phyloP scores from a whole-genome alignment of 2,329 filamentous ascomycete species.

The Trichophyton schoenleinii region DNA sequence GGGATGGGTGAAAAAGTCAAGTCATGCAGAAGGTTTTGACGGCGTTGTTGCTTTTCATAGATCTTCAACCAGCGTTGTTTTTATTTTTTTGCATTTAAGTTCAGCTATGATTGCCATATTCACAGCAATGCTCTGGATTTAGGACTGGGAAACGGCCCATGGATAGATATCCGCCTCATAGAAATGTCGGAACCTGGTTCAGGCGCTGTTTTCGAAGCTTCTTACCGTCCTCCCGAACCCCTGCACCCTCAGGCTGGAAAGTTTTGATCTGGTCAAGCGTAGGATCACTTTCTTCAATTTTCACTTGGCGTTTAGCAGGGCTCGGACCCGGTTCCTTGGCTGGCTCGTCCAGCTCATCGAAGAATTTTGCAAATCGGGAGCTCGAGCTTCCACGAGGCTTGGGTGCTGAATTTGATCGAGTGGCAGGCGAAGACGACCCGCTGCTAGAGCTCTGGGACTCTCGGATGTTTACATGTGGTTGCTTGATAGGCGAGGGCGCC shows the following conservation, averaged over 20 bases:
- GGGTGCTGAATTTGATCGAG: not conserved
- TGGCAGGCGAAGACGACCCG: not conserved
- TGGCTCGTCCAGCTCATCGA: slow-evolving; percentile 21
- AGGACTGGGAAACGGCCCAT: no score
- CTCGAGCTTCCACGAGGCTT: slow-evolving; percentile 9
- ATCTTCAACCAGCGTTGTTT: not conserved
- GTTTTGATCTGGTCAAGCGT: slow-evolving; percentile 11
- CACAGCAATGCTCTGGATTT: no score
- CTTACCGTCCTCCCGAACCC: slow-evolving; percentile 12
- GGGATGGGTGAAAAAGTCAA: not conserved
- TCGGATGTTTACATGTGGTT: not conserved
- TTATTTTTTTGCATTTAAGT: no score
- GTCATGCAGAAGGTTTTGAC: not conserved
- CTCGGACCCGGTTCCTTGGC: slow-evolving; percentile 9
- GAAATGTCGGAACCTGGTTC: slow-evolving; percentile 34
- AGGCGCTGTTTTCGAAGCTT: slow-evolving; percentile 27
- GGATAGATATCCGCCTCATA: slow-evolving; percentile 19
- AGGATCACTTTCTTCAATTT: slow-evolving; percentile 13
- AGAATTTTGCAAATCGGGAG: slow-evolving; percentile 23
- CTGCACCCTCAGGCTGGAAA: slow-evolving; percentile 3
- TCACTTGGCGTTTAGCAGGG: slow-evolving; percentile 20
- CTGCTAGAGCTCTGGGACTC: not conserved
- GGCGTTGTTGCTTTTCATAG: not conserved
- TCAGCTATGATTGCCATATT: no score
- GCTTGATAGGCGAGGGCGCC: not conserved